Percentiles rank a stretch among this genome's conserved stretches.
Conservation (phyloP, 2,329 filamentous ascomycete species). For the Aaosphaeria pasadenensis region DNA sequence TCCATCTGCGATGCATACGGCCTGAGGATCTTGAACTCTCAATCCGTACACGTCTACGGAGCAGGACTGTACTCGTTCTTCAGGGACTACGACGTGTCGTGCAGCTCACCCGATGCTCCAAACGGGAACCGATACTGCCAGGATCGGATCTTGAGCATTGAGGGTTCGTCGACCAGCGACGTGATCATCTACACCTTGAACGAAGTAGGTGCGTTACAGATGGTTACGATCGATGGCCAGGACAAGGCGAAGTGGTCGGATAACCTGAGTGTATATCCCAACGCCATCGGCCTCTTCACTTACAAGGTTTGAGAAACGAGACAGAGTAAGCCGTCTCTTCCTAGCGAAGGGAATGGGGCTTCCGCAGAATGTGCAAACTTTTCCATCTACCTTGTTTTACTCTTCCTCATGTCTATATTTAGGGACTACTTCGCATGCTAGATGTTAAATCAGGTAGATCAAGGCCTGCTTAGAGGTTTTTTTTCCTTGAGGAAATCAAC, state of each 20-base stretch:
- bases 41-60: conserved; percentile 59
- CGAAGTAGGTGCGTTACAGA: conserved; percentile 47
- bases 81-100: conserved; percentile 54
- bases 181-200: conserved; percentile 48
- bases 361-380: too few species aligned
- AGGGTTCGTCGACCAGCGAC: conserved; percentile 31
- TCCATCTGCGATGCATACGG: conserved; percentile 54
- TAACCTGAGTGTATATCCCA: conserved; percentile 42
- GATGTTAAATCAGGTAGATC: too few species aligned
- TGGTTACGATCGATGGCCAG: conserved; percentile 45
- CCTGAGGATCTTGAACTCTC: conserved; percentile 58
- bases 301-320: conserved; percentile 4
- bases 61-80: conserved; percentile 70
- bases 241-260: conserved; percentile 46
- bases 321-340: too few species aligned
- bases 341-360: too few species aligned
- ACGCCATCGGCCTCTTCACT: conserved; percentile 33
- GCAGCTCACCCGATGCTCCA: conserved; percentile 19
- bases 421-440: too few species aligned
- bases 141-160: conserved; percentile 49
- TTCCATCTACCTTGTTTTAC: too few species aligned
- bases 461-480: too few species aligned
- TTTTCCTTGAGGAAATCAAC: too few species aligned
- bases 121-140: conserved; percentile 45
- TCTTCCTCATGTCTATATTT: too few species aligned